Evolutionary conservation across 129 eudicot species (phyloP).

Genomic region (Glebionis coronaria): DNA sequence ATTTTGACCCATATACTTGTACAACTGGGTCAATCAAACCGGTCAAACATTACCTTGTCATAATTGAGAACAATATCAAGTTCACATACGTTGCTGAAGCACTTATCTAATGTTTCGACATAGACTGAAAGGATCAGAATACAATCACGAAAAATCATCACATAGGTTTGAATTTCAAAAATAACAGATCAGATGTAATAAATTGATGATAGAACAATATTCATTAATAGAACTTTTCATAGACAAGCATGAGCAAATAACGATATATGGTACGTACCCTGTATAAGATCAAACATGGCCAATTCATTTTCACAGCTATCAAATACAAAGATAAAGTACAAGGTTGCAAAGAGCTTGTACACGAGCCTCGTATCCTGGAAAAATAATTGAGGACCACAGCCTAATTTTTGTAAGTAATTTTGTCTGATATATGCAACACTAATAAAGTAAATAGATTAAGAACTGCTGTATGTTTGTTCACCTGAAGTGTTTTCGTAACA

Average conservation of each 20-base stretch:
- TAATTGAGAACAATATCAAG: conserved; percentile 68
- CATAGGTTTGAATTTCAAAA: not conserved
- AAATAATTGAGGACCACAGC: not conserved
- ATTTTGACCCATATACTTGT: not conserved
- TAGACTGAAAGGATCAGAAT: conserved; percentile 44
- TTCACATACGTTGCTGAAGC: conserved; percentile 79
- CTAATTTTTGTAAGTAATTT: not conserved
- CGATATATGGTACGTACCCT: conserved; percentile 40
- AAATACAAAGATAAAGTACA: conserved; percentile 65
- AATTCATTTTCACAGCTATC: conserved; percentile 77
- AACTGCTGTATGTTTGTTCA: not conserved
- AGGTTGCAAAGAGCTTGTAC: conserved; percentile 70
- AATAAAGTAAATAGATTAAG: not conserved
- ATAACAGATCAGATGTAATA: not conserved
- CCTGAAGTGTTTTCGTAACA: no score
- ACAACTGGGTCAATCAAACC: not conserved
- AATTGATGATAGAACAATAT: no score
- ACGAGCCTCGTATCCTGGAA: conserved; percentile 70
- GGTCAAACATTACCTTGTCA: conserved; percentile 46
- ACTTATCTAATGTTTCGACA: conserved; percentile 72
- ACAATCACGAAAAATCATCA: not conserved
- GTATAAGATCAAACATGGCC: conserved; percentile 85
- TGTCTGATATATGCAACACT: not conserved
- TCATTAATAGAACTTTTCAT: no score
- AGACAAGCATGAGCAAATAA: not conserved